A percentile compares a stretch with the other conserved stretches of the same genome.
These are phyloP conservation scores for Anastatica hierochuntica DNA, from an alignment of 345 rosid genomes.

Conservation along the genomic window DNA sequence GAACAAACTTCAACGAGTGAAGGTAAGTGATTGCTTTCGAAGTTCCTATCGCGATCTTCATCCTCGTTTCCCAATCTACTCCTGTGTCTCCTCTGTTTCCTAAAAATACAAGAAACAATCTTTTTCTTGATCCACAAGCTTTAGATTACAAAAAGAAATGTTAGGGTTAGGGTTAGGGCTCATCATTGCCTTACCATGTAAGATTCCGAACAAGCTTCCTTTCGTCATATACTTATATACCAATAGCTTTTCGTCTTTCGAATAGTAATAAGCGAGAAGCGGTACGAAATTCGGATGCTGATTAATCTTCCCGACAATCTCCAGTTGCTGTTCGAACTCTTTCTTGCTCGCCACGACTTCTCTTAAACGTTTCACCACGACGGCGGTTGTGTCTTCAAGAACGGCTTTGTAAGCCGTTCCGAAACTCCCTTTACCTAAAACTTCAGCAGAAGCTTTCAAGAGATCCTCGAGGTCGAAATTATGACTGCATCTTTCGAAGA, in stretches of 20 bases:
- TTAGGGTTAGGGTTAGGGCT: background rate
- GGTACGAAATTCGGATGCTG: conserved; percentile 53
- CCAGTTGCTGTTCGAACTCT: conserved; percentile 80
- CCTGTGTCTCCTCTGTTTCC: conserved; percentile 36
- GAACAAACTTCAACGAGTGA: conserved; percentile 44
- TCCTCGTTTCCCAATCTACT: conserved; percentile 61
- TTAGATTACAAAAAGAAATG: background rate
- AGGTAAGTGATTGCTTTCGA: conserved; percentile 58
- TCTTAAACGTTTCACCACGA: conserved; percentile 74
- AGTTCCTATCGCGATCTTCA: conserved; percentile 51
- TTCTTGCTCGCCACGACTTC: conserved; percentile 61
- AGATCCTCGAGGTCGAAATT: conserved; percentile 74
- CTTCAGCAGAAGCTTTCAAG: conserved; percentile 84
- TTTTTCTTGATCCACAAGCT: conserved; percentile 2
- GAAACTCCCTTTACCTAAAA: conserved; percentile 76
- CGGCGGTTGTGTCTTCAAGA: conserved; percentile 64
- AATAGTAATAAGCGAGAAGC: conserved; percentile 55
- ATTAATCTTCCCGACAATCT: conserved; percentile 44
- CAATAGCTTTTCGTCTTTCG: conserved; percentile 62
- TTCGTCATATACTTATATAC: conserved; percentile 50
- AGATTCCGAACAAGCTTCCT: conserved; percentile 56
- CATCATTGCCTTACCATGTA: conserved; percentile 41
- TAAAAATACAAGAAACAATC: conserved; percentile 3
- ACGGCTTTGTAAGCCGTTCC: conserved; percentile 78
- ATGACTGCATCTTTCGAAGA: conserved; percentile 55